phyloP scores from a whole-genome alignment of 208 protist species.

The Wallacemonas sp. region DNA sequence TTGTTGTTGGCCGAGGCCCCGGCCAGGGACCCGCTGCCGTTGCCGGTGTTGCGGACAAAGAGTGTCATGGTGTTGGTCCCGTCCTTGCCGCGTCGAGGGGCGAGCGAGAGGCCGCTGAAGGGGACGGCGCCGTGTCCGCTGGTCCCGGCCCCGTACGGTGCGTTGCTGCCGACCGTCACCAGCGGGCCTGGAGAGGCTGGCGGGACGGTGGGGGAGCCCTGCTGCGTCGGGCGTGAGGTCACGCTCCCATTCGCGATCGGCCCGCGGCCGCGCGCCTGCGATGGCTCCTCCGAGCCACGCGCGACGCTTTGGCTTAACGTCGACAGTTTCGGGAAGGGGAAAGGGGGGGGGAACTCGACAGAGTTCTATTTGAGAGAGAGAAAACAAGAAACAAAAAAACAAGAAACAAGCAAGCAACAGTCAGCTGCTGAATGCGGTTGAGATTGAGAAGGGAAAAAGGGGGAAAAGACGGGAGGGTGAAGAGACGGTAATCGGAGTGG shows the following conservation, averaged over 20 bases:
- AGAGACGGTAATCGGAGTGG: no score
- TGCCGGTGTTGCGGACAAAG: slow-evolving; percentile 27
- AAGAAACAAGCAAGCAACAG: not conserved
- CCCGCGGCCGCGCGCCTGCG: not conserved
- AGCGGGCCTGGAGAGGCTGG: not conserved
- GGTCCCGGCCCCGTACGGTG: not conserved
- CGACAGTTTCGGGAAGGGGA: slow-evolving; percentile 16
- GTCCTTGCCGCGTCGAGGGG: slow-evolving; percentile 23
- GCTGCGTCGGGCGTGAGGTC: not conserved
- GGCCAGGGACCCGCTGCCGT: not conserved
- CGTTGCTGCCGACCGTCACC: slow-evolving; percentile 2
- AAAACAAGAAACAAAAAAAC: slow-evolving; percentile 3
- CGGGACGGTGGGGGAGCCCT: not conserved
- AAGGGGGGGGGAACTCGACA: not conserved
- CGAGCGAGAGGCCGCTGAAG: slow-evolving; percentile 8
- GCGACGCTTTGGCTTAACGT: slow-evolving; percentile 7
- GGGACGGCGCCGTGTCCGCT: slow-evolving; percentile 10
- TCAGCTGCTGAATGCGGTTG: not conserved
- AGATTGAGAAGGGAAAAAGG: not conserved
- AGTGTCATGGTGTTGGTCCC: slow-evolving; percentile 33
- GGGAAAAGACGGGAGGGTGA: no score
- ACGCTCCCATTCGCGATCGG: not conserved
- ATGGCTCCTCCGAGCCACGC: slow-evolving; percentile 11
- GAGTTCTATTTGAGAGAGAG: not conserved
- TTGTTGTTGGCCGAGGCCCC: not conserved